Percentiles rank a stretch among this genome's conserved stretches.
These are phyloP conservation scores for Globisporangium megalacanthum DNA, from an alignment of 352 stramenopile genomes.

Conservation along the genomic window DNA sequence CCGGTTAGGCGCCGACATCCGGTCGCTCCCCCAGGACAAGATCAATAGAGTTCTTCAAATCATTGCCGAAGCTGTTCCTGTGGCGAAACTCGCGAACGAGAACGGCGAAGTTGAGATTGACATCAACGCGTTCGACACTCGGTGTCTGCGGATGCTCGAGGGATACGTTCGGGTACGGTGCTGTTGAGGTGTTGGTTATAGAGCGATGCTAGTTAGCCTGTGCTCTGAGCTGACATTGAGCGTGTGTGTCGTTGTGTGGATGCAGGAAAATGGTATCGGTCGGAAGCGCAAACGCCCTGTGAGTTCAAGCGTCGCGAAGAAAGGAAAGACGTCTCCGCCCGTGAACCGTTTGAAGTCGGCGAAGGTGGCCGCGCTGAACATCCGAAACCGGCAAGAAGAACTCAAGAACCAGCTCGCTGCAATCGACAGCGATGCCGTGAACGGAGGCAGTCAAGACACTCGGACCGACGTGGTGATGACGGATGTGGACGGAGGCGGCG, in stretches of 20 bases:
- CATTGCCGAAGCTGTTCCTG: constrained; percentile 82
- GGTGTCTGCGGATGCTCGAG: constrained; percentile 85
- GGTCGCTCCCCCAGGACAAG: constrained; percentile 78
- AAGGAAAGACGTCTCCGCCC: constrained; percentile 36
- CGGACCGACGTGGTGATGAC: constrained; percentile 45
- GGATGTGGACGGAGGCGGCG: constrained; percentile 23
- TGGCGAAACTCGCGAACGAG: constrained; percentile 78
- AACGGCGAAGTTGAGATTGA: constrained; percentile 88
- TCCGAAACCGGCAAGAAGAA: constrained; percentile 64
- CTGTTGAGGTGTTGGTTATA: constrained; percentile 3
- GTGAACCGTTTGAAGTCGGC: constrained; percentile 78
- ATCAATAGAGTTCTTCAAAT: constrained; percentile 88
- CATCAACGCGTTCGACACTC: constrained; percentile 85
- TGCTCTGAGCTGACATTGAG: constrained; percentile 12
- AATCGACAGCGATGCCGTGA: constrained; percentile 48
- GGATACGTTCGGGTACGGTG: constrained; percentile 82
- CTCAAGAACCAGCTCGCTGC: constrained; percentile 72
- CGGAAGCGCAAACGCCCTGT: constrained; percentile 76
- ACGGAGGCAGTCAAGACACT: constrained; percentile 13
- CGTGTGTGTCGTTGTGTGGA: not conserved
- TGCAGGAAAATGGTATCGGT: constrained; percentile 84
- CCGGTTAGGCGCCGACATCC: constrained; percentile 75
- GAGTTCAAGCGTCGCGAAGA: constrained; percentile 24
- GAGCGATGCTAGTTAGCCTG: constrained; percentile 13
- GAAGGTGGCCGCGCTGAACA: constrained; percentile 76